Evolutionary conservation across 2,329 filamentous ascomycete genomes (phyloP).

Genomic region (Botryotinia convoluta): DNA sequence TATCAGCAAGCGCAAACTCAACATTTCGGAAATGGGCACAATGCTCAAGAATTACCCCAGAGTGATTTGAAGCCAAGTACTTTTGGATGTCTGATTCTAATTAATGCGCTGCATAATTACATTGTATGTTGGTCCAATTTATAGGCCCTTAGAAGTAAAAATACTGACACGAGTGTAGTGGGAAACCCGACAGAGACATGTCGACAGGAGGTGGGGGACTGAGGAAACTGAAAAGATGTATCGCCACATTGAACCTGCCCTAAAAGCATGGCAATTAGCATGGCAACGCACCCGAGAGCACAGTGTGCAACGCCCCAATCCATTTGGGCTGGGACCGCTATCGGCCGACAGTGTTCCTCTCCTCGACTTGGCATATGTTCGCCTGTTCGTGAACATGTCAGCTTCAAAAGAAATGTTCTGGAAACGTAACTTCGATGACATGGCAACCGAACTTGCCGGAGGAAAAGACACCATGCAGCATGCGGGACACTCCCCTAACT

Average conservation of each 20-base stretch:
- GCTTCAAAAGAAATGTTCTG: slow-evolving; percentile 91
- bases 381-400: slow-evolving; percentile 89
- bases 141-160: too few relatives aligned
- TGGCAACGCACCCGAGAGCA: slow-evolving; percentile 87
- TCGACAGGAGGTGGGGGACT: slow-evolving; percentile 83
- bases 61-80: slow-evolving; percentile 78
- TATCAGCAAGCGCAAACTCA: slow-evolving; percentile 50
- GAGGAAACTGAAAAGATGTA: slow-evolving; percentile 97
- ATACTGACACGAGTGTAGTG: slow-evolving; percentile 46
- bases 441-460: slow-evolving; percentile 81
- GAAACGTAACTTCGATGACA: slow-evolving; percentile 88
- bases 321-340: slow-evolving; percentile 75
- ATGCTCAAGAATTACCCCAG: slow-evolving; percentile 50
- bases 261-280: slow-evolving; percentile 90
- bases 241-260: slow-evolving; percentile 85
- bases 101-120: slow-evolving; percentile 94
- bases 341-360: slow-evolving; percentile 89
- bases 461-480: slow-evolving; percentile 75
- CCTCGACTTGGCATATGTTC: slow-evolving; percentile 86
- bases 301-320: slow-evolving; percentile 79
- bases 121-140: slow-evolving; percentile 47
- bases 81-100: slow-evolving; percentile 86
- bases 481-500: slow-evolving; percentile 57
- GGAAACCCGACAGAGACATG: slow-evolving; percentile 90
- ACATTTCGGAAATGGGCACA: slow-evolving; percentile 47